A percentile compares a stretch with the other conserved stretches of the same genome.
These are phyloP conservation scores for Mesotaenium endlicherianum DNA, from an alignment of 139 green algal genomes.

Conservation along the genomic window DNA sequence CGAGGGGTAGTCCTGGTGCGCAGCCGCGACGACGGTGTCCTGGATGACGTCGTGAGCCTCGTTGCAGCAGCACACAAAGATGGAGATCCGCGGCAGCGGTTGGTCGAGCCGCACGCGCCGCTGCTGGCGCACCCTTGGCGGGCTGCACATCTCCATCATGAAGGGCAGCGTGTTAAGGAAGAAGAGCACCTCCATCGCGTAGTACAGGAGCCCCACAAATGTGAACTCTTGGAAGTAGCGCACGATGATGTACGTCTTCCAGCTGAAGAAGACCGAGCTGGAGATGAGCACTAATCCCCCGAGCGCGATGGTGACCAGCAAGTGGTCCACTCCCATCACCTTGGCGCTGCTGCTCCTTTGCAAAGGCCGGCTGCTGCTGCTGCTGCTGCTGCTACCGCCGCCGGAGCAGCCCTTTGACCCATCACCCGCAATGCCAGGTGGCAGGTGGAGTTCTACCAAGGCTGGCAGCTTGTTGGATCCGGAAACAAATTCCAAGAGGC, in stretches of 20 bases:
- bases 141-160: background rate
- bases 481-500: no score
- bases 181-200: background rate
- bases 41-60: slow-evolving; percentile 44
- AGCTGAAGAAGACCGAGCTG: background rate
- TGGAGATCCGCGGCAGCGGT: background rate
- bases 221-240: background rate
- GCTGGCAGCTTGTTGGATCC: no score
- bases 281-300: background rate
- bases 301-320: background rate
- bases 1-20: slow-evolving; percentile 23
- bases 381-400: no score
- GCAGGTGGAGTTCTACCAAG: no score
- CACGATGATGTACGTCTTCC: background rate
- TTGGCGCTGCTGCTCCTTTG: no score
- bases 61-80: slow-evolving; percentile 46
- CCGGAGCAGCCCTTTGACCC: no score
- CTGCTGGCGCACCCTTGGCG: no score
- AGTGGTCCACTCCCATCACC: no score
- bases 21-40: slow-evolving; percentile 29
- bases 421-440: no score
- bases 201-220: background rate
- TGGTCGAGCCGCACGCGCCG: background rate
- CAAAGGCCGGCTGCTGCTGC: no score
- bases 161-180: background rate